These are phyloP conservation scores for Sicyos edulis DNA, from an alignment of 306 rosid species.

Conservation along the genomic window DNA sequence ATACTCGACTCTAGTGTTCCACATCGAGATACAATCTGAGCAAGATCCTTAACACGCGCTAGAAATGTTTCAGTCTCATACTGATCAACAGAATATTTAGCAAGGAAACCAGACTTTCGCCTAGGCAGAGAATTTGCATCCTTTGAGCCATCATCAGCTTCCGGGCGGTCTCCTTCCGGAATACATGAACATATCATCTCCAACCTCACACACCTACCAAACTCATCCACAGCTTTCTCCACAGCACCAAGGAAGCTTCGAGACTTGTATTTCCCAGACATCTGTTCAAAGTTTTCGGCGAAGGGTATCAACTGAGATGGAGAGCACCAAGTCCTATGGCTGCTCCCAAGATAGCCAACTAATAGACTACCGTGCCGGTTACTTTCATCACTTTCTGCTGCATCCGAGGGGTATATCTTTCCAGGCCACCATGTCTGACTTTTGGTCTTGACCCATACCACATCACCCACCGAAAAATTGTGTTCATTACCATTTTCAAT, in stretches of 20 bases:
- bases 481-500: slow-evolving; percentile 21
- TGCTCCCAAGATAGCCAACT: slow-evolving; percentile 36
- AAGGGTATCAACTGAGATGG: slow-evolving; percentile 36
- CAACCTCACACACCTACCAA: slow-evolving; percentile 36
- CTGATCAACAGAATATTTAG: slow-evolving; percentile 31
- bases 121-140: slow-evolving; percentile 19
- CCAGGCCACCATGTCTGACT: slow-evolving; percentile 57
- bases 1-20: slow-evolving; percentile 33
- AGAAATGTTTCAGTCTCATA: slow-evolving; percentile 34
- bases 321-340: slow-evolving; percentile 35
- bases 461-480: slow-evolving; percentile 38
- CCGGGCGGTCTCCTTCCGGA: slow-evolving; percentile 2
- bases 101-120: slow-evolving; percentile 23
- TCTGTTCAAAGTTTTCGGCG: slow-evolving; percentile 31
- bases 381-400: slow-evolving; percentile 13
- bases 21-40: slow-evolving; percentile 29
- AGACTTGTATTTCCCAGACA: slow-evolving; percentile 30
- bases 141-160: slow-evolving; percentile 19
- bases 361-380: slow-evolving; percentile 21
- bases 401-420: slow-evolving; percentile 33
- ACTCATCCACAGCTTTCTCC: slow-evolving; percentile 47
- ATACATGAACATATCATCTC: slow-evolving; percentile 42
- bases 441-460: slow-evolving; percentile 49
- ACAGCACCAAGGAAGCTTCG: slow-evolving; percentile 45
- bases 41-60: slow-evolving; percentile 31